phyloP scores from a whole-genome alignment of 805 yeast genomes.

The Starmerella apis region DNA sequence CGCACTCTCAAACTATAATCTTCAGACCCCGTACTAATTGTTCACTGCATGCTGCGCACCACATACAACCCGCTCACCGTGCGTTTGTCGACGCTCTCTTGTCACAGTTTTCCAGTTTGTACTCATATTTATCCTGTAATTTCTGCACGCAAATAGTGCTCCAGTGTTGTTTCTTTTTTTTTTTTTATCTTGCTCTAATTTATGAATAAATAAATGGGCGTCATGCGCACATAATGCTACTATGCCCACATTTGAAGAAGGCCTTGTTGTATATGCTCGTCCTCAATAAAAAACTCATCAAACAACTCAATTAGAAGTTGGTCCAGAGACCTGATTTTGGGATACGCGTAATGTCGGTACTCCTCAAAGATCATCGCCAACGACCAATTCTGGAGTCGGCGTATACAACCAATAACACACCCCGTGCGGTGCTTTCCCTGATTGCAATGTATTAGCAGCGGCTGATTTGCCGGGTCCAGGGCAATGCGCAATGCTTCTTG shows the following conservation, averaged over 20 bases:
- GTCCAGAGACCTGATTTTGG: conserved; percentile 90
- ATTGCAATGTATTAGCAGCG: conserved; percentile 87
- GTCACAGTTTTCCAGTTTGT: background rate
- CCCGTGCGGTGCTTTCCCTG: conserved; percentile 96
- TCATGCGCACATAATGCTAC: no score
- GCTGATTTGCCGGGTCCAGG: conserved; percentile 78
- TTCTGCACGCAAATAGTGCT: background rate
- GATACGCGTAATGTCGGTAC: conserved; percentile 86
- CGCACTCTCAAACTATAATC: conserved; percentile 31
- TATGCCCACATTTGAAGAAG: conserved; percentile 16
- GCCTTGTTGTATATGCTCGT: conserved; percentile 27
- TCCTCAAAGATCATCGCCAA: conserved; percentile 91
- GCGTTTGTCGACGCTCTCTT: background rate
- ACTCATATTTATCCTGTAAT: background rate
- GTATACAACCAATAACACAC: conserved; percentile 83
- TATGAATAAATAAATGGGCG: background rate
- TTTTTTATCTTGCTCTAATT: no score
- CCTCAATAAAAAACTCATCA: conserved; percentile 52
- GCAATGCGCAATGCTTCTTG: conserved; percentile 74
- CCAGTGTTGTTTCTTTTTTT: background rate
- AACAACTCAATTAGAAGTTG: conserved; percentile 91
- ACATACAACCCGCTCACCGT: no score
- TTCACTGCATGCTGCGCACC: no score
- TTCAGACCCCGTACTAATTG: conserved; percentile 19
- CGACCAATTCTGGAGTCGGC: conserved; percentile 87